Evolutionary conservation across 805 yeast species (phyloP).

Genomic region (Saccharomycopsis sp.): DNA sequence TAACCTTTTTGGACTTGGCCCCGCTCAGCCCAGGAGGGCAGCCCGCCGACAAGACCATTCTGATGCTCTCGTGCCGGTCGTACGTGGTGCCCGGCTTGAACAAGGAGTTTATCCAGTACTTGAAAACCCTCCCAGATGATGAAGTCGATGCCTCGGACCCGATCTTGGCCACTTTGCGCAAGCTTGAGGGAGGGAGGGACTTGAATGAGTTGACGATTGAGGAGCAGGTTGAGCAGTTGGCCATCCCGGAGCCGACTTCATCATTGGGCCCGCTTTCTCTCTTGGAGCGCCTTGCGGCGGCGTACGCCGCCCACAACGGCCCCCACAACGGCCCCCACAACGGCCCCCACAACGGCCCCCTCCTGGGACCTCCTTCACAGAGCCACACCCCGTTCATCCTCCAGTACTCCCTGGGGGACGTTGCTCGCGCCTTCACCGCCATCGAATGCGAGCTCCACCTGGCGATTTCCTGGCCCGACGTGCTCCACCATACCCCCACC

Average conservation of each 20-base stretch:
- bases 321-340: background rate
- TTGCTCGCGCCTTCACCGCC: slow-evolving; percentile 77
- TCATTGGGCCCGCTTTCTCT: background rate
- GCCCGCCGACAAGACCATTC: slow-evolving; percentile 6
- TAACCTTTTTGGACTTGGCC: background rate
- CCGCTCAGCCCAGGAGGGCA: background rate
- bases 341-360: background rate
- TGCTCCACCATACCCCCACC: slow-evolving; percentile 61
- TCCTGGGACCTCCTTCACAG: slow-evolving; percentile 19
- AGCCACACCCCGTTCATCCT: slow-evolving; percentile 77
- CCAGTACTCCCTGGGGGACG: slow-evolving; percentile 52
- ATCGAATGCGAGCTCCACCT: slow-evolving; percentile 77
- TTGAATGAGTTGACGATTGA: slow-evolving; percentile 7
- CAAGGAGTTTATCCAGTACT: slow-evolving; percentile 56
- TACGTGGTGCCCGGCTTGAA: slow-evolving; percentile 34
- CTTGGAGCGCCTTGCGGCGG: slow-evolving; percentile 14
- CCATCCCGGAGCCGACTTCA: slow-evolving; percentile 5
- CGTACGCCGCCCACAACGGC: background rate
- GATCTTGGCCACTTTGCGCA: slow-evolving; percentile 60
- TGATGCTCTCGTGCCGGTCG: slow-evolving; percentile 14
- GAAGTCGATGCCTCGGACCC: slow-evolving; percentile 58
- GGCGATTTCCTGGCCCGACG: slow-evolving; percentile 88
- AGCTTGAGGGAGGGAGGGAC: slow-evolving; percentile 46
- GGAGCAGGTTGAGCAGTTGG: slow-evolving; percentile 15
- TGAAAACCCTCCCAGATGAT: slow-evolving; percentile 82